Conservation (phyloP, 2,329 filamentous ascomycete species). For the Hypomyces perniciosus region DNA sequence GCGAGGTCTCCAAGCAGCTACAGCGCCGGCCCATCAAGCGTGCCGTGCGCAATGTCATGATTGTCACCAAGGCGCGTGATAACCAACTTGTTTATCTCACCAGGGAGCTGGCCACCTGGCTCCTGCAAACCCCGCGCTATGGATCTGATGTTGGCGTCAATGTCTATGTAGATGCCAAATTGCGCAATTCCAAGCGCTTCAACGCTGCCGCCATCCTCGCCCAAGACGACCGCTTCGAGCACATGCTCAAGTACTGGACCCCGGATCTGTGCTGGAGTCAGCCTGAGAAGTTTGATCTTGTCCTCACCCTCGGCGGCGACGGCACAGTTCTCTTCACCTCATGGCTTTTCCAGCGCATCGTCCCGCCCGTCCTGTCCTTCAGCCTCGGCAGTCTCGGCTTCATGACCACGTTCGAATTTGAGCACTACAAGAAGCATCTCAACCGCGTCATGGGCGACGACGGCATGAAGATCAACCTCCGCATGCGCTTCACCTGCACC, state of each 20-base stretch:
- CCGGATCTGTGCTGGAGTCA: constrained; percentile 91
- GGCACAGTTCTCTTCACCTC: constrained; percentile 84
- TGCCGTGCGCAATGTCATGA: constrained; percentile 92
- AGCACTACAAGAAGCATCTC: constrained; percentile 79
- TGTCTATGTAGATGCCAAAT: constrained; percentile 96
- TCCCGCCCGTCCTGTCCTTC: constrained; percentile 79
- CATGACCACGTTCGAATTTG: constrained; percentile 81
- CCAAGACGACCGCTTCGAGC: constrained; percentile 67
- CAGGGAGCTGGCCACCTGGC: constrained; percentile 79
- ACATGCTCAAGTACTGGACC: constrained; percentile 93
- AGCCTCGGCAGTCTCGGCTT: constrained; percentile 82
- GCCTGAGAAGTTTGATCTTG: constrained; percentile 92
- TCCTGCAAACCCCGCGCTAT: constrained; percentile 83
- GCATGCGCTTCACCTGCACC: constrained; percentile 98
- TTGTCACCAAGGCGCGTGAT: constrained; percentile 95
- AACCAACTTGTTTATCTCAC: constrained; percentile 88
- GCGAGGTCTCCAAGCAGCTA: constrained; percentile 92
- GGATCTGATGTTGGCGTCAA: constrained; percentile 86
- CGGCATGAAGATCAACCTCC: constrained; percentile 94
- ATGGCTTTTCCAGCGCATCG: constrained; percentile 86
- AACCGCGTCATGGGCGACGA: constrained; percentile 87
- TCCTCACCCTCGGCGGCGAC: constrained; percentile 80
- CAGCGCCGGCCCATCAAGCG: constrained; percentile 88
- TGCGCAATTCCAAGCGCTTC: constrained; percentile 83
- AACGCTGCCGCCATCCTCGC: constrained; percentile 66